Conservation (phyloP, 2,329 filamentous ascomycete species). For the Ceratocystis diversiconidia region DNA sequence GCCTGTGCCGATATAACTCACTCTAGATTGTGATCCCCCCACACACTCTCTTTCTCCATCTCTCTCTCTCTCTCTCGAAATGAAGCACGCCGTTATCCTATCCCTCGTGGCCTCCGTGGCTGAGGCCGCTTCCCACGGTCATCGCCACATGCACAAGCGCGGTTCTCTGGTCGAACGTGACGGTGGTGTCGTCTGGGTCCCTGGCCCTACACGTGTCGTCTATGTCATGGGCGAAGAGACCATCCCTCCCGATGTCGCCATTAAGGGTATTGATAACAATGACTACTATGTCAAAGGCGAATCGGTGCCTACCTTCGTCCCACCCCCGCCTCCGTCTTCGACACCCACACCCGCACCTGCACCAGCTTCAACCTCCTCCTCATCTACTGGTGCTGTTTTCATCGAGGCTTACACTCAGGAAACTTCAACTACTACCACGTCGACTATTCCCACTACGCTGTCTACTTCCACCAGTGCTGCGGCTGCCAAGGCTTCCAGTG, state of each 20-base stretch:
- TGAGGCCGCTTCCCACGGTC: slow-evolving; percentile 17
- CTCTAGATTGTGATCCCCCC: not conserved
- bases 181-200: slow-evolving; percentile 39
- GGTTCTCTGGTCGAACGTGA: slow-evolving; percentile 15
- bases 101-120: slow-evolving; percentile 16
- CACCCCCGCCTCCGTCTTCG: slow-evolving; percentile 27
- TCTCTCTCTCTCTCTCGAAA: slow-evolving; percentile 3
- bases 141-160: slow-evolving; percentile 17
- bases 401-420: slow-evolving; percentile 22
- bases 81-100: slow-evolving; percentile 18
- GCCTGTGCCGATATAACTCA: not conserved
- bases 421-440: not conserved
- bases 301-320: slow-evolving; percentile 32
- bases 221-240: slow-evolving; percentile 50
- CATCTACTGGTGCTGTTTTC: slow-evolving; percentile 20
- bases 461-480: not conserved
- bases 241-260: slow-evolving; percentile 50
- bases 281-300: slow-evolving; percentile 53
- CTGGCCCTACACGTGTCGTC: slow-evolving; percentile 49
- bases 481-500: not conserved
- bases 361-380: slow-evolving; percentile 23
- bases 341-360: slow-evolving; percentile 25
- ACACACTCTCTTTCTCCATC: not conserved
- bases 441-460: not conserved
- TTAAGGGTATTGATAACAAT: slow-evolving; percentile 56